These are phyloP conservation scores for Acacia crassicarpa DNA, from an alignment of 306 rosid species.

Conservation along the genomic window DNA sequence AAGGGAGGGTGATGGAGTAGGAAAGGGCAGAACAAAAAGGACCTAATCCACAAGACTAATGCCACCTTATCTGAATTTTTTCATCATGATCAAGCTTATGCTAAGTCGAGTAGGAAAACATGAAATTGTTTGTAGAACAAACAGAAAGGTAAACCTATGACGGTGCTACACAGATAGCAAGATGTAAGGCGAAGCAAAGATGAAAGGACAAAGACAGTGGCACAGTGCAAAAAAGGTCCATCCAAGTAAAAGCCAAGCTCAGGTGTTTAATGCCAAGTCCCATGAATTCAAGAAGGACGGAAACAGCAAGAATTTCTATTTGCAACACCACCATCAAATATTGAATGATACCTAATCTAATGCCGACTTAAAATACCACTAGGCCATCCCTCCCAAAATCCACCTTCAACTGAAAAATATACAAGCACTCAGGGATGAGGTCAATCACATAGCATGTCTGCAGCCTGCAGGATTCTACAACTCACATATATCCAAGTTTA, in stretches of 20 bases:
- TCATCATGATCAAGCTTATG: background rate
- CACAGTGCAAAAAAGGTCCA: background rate
- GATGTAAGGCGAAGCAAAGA: background rate
- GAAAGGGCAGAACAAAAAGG: background rate
- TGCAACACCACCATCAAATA: background rate
- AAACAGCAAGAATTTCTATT: background rate
- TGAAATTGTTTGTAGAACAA: background rate
- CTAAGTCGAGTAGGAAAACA: background rate
- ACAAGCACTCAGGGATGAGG: background rate
- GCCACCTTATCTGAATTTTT: background rate
- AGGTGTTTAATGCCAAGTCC: background rate
- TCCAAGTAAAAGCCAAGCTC: background rate
- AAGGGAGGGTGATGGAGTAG: background rate
- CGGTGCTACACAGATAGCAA: background rate
- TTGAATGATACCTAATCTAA: background rate
- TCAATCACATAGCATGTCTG: background rate
- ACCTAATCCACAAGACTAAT: background rate
- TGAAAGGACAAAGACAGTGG: background rate
- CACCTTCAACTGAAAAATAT: background rate
- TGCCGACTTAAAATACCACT: background rate
- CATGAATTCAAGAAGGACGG: background rate
- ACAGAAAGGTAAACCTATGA: background rate
- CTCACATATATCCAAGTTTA: background rate
- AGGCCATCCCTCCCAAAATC: background rate
- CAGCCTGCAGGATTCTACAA: background rate